Evolutionary conservation across 768 basidiomycete genomes (phyloP), one percentile per base, ranked within the genome.

Genomic region (Termitomyces sp.): DNA sequence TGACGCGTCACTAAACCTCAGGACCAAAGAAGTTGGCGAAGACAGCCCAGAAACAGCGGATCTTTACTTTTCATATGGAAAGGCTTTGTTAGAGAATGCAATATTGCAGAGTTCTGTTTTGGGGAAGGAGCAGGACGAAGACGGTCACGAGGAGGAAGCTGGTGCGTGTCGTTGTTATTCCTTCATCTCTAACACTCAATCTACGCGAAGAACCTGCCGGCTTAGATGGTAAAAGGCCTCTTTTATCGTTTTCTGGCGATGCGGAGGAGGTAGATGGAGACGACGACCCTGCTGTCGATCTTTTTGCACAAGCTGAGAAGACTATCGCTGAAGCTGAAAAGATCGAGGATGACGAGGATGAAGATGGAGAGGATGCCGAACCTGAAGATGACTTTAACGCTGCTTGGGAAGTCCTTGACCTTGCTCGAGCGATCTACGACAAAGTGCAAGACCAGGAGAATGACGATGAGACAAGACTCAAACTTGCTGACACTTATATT

Each of bases 311-410:
- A 58, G 77, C 80, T 34, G 70, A 70, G n/a, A 75, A 80, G 55
- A 71, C 65, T 17, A 69, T 73, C 41, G 72, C 69, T 9, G 79
- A 80, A 53, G 75, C 65, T 2, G 78, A 72, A 5, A 79, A 74
- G 57, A 67, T 65, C 0, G 79, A 78, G 8, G 79, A 77, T 12
- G 80, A 71, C 1, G 83, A 75, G 0, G 83, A 77, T 0, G 81
- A 76, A 3, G 83, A 79, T 7, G 83, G 78, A 9, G 89, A 83
- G 3, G 88, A 85, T 12, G 88, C 68, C 3, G 92, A 90, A 63
- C 92, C 91, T 0, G 96, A 97, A 64, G 97, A 99, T 62, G 97
- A 98, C 64, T 97, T 97, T 69, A 97, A 96, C 61, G 93, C 92
- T 24, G 93, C 97, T 12, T 99, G 96, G 94, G 91, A 97, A 66